A percentile compares a stretch with the other conserved stretches of the same genome.
These are phyloP conservation scores for Phytophthora cryptogea DNA, from an alignment of 352 stramenopile species.

Conservation along the genomic window DNA sequence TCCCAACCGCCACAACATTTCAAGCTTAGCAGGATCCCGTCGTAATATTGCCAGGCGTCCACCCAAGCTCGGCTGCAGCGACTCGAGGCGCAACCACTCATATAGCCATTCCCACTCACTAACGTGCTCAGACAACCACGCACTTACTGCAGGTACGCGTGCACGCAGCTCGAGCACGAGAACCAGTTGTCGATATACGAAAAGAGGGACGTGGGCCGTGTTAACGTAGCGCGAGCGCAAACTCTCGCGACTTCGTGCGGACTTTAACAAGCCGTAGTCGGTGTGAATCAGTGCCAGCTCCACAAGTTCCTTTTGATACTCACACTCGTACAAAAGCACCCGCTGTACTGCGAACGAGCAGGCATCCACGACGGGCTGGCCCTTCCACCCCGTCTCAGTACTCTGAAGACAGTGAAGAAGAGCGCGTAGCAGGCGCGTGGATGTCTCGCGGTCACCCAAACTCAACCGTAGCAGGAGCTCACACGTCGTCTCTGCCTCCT, in stretches of 20 bases:
- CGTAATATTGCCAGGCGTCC: conserved; percentile 64
- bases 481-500: conserved; percentile 82
- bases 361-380: conserved; percentile 79
- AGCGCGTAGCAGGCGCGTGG: conserved; percentile 61
- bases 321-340: conserved; percentile 63
- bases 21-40: conserved; percentile 76
- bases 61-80: conserved; percentile 76
- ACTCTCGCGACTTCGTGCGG: conserved; percentile 67
- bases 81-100: conserved; percentile 88
- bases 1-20: conserved; percentile 68
- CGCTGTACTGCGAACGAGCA: conserved; percentile 67
- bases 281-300: conserved; percentile 66
- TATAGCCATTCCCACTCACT: conserved; percentile 85
- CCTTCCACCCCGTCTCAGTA: conserved; percentile 88
- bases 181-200: conserved; percentile 81
- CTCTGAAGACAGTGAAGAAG: conserved; percentile 81
- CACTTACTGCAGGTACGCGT: conserved; percentile 57
- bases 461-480: conserved; percentile 77
- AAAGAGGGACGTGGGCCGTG: conserved; percentile 71
- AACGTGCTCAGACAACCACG: conserved; percentile 61
- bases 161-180: conserved; percentile 71
- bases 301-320: conserved; percentile 67
- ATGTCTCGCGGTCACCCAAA: conserved; percentile 64
- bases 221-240: conserved; percentile 67
- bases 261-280: conserved; percentile 74